phyloP scores from a whole-genome alignment of 805 yeast genomes.

The Cyberlindnera euphorbiiphila region DNA sequence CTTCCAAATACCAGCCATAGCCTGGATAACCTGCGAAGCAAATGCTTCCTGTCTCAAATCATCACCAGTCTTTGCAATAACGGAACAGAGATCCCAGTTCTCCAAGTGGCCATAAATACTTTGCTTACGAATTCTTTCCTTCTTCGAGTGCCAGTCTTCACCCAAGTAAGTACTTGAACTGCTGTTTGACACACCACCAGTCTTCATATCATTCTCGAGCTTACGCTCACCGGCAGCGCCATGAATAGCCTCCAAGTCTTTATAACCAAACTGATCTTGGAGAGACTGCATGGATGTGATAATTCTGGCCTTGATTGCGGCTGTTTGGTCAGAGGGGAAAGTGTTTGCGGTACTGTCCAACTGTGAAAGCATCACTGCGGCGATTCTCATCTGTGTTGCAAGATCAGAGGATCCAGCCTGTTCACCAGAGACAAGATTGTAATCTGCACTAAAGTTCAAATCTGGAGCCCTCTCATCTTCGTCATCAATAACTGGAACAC shows the following conservation, averaged over 20 bases:
- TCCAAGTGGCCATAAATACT: slow-evolving; percentile 82
- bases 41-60: slow-evolving; percentile 96
- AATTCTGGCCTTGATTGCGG: slow-evolving; percentile 63
- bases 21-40: slow-evolving; percentile 90
- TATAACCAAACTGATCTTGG: slow-evolving; percentile 60
- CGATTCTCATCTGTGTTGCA: slow-evolving; percentile 93
- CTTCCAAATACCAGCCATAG: slow-evolving; percentile 84
- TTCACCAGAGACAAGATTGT: slow-evolving; percentile 25
- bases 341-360: slow-evolving; percentile 60
- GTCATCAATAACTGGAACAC: slow-evolving; percentile 36
- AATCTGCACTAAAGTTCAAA: slow-evolving; percentile 33
- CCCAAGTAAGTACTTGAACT: slow-evolving; percentile 58
- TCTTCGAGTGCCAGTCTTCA: slow-evolving; percentile 89
- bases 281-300: slow-evolving; percentile 71
- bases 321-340: slow-evolving; percentile 55
- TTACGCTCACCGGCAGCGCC: slow-evolving; percentile 89
- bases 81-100: slow-evolving; percentile 94
- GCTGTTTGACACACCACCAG: slow-evolving; percentile 58
- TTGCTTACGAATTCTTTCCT: slow-evolving; percentile 70
- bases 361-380: slow-evolving; percentile 91
- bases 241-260: slow-evolving; percentile 45
- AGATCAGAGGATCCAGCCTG: slow-evolving; percentile 34
- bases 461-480: slow-evolving; percentile 35
- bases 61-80: slow-evolving; percentile 93
- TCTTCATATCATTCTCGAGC: slow-evolving; percentile 85